Conservation (phyloP, 2,329 filamentous ascomycete genomes). For the Pseudogymnoascus sp. region DNA sequence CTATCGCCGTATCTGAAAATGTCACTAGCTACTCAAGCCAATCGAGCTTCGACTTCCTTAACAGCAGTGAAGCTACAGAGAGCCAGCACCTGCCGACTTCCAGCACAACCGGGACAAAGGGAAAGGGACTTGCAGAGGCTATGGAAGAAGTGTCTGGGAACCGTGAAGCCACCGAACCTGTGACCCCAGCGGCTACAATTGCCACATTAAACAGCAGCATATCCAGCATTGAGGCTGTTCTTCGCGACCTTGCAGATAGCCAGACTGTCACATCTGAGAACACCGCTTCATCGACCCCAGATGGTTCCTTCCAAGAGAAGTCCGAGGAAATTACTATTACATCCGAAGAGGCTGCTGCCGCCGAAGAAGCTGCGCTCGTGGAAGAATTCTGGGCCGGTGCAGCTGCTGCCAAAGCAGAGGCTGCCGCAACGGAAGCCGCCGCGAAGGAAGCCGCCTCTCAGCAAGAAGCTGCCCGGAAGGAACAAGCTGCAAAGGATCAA, state of each 20-base stretch:
- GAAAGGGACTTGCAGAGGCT: not conserved
- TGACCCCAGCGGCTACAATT: not conserved
- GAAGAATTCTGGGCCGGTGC: not conserved
- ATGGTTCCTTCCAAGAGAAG: not conserved
- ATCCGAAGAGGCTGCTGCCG: not conserved
- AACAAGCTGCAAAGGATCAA: not conserved
- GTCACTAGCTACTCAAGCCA: not conserved
- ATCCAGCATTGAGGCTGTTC: not conserved
- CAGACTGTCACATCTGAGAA: not conserved
- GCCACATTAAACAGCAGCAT: not conserved
- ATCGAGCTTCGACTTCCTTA: not conserved
- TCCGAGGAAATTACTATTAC: not conserved
- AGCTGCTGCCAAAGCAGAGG: slow-evolving; percentile 3
- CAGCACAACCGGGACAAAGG: not conserved
- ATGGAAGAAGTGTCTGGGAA: not conserved
- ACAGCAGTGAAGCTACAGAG: not conserved
- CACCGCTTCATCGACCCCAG: not conserved
- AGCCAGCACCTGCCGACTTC: not conserved
- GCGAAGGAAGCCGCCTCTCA: not conserved
- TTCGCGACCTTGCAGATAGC: not conserved
- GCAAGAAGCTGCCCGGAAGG: not conserved
- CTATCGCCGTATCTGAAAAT: not conserved
- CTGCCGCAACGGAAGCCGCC: not conserved
- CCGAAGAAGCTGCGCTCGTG: not conserved
- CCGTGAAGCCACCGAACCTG: not conserved